These are phyloP conservation scores for Trichosporon inkin DNA, from an alignment of 1,284 basidiomycete species.

Conservation along the genomic window DNA sequence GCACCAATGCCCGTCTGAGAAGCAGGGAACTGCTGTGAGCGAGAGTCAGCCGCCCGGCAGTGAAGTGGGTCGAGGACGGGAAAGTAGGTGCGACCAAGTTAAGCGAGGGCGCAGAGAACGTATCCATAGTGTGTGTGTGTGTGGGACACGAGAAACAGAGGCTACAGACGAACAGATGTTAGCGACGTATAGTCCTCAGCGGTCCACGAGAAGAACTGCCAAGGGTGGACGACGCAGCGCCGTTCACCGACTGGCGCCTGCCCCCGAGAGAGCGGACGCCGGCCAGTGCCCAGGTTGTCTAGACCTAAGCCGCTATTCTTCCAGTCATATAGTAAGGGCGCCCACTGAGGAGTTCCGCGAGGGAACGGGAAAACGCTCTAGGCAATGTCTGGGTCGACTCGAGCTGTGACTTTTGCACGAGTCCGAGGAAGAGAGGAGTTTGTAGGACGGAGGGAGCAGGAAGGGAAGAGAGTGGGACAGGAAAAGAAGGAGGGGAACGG, in stretches of 20 bases:
- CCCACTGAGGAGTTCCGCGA: slow-evolving; percentile 1
- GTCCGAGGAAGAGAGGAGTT: background rate
- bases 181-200: slow-evolving; percentile 9
- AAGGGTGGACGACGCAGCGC: slow-evolving; percentile 8
- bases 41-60: too few species aligned
- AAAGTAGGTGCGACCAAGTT: too few species aligned
- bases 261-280: background rate
- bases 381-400: slow-evolving; percentile 7
- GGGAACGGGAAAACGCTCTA: slow-evolving; percentile 7
- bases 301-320: slow-evolving; percentile 10
- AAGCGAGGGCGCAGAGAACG: too few species aligned
- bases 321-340: slow-evolving; percentile 9
- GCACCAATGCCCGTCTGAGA: too few species aligned
- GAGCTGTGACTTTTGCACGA: background rate
- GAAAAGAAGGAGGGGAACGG: background rate
- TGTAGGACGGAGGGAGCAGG: background rate
- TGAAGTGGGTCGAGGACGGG: too few species aligned
- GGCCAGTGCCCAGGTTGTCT: background rate
- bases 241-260: background rate
- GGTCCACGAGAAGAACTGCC: slow-evolving; percentile 1
- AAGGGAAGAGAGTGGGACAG: background rate
- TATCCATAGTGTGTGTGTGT: background rate
- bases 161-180: background rate
- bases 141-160: background rate
- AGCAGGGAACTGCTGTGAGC: too few species aligned